phyloP scores from a whole-genome alignment of 768 basidiomycete species.

The Tylopilus felleus region DNA sequence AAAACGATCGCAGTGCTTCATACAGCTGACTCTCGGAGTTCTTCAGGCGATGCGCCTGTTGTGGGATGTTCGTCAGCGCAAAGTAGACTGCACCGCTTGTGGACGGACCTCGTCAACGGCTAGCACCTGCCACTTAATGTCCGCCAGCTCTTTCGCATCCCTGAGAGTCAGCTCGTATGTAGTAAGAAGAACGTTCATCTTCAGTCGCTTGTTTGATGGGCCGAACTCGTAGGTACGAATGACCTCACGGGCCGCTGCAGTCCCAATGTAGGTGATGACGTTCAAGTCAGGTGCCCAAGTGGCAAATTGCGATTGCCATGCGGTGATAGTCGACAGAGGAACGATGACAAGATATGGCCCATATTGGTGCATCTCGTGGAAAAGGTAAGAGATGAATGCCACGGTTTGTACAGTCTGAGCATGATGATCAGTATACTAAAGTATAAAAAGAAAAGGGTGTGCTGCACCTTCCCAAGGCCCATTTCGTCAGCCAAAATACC shows the following conservation, averaged over 20 bases:
- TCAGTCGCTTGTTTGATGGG: slow-evolving; percentile 78
- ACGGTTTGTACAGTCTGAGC: slow-evolving; percentile 91
- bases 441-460: not conserved
- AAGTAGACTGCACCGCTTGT: not conserved
- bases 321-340: slow-evolving; percentile 94
- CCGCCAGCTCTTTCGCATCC: slow-evolving; percentile 82
- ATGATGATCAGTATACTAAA: slow-evolving; percentile 13
- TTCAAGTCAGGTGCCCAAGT: slow-evolving; percentile 96
- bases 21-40: slow-evolving; percentile 97
- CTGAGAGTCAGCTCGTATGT: slow-evolving; percentile 95
- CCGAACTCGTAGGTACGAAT: slow-evolving; percentile 95
- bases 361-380: slow-evolving; percentile 87
- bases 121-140: slow-evolving; percentile 96
- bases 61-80: slow-evolving; percentile 14
- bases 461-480: slow-evolving; percentile 89
- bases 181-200: slow-evolving; percentile 95
- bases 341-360: slow-evolving; percentile 98
- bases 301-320: slow-evolving; percentile 95
- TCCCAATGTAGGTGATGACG: slow-evolving; percentile 95
- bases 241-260: slow-evolving; percentile 79
- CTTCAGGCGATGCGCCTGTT: slow-evolving; percentile 92
- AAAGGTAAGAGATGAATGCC: slow-evolving; percentile 90
- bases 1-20: slow-evolving; percentile 87
- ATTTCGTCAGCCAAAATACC: slow-evolving; percentile 99
- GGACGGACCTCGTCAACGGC: slow-evolving; percentile 87